Evolutionary conservation across 257 asterid species (phyloP), one percentile per base, ranked within the genome.

Genomic region (Handroanthus guayacan): DNA sequence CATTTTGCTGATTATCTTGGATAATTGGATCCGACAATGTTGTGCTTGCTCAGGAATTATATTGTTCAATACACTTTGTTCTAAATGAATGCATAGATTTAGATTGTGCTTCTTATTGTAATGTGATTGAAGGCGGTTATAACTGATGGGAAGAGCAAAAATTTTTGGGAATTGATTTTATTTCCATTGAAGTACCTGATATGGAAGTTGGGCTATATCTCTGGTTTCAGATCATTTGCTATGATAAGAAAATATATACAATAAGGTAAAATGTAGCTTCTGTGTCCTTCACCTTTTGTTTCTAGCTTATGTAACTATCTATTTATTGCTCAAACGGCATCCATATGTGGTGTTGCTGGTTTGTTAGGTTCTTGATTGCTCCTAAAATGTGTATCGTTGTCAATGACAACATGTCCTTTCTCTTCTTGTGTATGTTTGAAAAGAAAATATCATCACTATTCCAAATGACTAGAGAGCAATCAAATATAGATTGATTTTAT

Each of bases 81-180:
- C 5, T 69, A 4, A 31, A 31, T 34, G 17, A 38, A 12, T 16
- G 45, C 38, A 17, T 43, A 9, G 20, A 69, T 50, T 70, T 34
- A 45, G 61, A 25, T 72, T 41, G 41, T 75, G 41, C 44, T 3
- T 39, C 47, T 44, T 39, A 50, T 2, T 14, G 72, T 69, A 50
- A 14, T 76, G 51, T 67, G 37, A 39, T 48, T 12, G 75, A 11
- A 18, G 37, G 50, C 5, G 51, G 31, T 25, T 1, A 57, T 25
- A 44, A 67, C 52, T 57, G 39, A 12, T 45, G 12, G 50, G n/a
- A 25, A 9, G 54, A 52, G 44, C 51, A 74, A 16, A 34, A 38
- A 45, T 25, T 36, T 36, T 17, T 44, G 37, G 39, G 4, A 4
- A 43, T 10, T 44, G 56, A 17, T 18, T 43, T 66, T 16, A 66